A percentile compares a stretch with the other conserved stretches of the same genome.
These are phyloP conservation scores for Phytopythium litorale DNA, from an alignment of 352 stramenopile genomes.

Conservation along the genomic window DNA sequence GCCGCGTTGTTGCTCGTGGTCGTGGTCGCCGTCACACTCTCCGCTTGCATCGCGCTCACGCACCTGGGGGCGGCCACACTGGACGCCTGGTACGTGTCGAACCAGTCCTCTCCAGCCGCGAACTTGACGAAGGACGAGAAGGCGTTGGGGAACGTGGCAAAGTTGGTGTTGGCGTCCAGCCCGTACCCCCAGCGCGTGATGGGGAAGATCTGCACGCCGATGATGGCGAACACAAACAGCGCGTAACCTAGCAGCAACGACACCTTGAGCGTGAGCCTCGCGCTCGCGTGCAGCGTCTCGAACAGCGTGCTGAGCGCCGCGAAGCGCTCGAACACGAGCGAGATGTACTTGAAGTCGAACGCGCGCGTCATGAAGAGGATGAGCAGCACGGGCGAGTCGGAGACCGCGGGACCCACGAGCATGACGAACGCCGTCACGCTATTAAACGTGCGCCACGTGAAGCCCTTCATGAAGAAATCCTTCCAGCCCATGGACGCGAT, in stretches of 20 bases:
- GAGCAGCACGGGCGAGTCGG: constrained; percentile 53
- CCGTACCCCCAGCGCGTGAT: constrained; percentile 75
- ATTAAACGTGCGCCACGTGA: constrained; percentile 76
- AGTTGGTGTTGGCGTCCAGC: constrained; percentile 69
- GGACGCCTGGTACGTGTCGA: constrained; percentile 68
- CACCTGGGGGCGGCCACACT: constrained; percentile 58
- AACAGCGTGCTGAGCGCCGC: constrained; percentile 68
- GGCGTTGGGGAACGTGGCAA: constrained; percentile 69
- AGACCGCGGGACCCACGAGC: constrained; percentile 62
- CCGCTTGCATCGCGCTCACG: constrained; percentile 17
- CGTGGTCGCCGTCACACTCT: constrained; percentile 1
- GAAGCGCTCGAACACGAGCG: constrained; percentile 70
- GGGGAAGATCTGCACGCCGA: constrained; percentile 81
- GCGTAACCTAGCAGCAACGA: constrained; percentile 78
- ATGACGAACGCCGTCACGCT: constrained; percentile 74
- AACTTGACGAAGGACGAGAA: constrained; percentile 82
- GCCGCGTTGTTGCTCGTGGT: not conserved
- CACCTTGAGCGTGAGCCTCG: constrained; percentile 71
- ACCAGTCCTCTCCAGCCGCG: constrained; percentile 81
- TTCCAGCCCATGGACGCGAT: constrained; percentile 73
- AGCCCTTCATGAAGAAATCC: constrained; percentile 83
- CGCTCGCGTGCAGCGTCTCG: constrained; percentile 63
- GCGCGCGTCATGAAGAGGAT: constrained; percentile 75
- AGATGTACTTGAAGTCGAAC: constrained; percentile 84
- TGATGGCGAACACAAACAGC: constrained; percentile 78